Conservation (phyloP, 177 flowering plant genomes). For the Vitis hybrid region DNA sequence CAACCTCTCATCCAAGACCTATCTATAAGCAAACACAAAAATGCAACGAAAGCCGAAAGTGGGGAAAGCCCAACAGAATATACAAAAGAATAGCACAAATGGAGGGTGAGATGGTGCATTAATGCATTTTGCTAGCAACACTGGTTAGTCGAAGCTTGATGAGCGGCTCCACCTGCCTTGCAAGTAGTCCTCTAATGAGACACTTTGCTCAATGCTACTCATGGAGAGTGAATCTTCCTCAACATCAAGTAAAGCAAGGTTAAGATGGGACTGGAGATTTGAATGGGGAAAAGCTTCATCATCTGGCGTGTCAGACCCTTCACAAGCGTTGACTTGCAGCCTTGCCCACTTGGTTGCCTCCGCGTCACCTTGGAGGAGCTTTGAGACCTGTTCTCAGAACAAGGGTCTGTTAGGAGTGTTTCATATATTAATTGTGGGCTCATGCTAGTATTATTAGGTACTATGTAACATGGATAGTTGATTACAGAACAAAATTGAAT, state of each 20-base stretch:
- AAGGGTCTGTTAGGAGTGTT: no score
- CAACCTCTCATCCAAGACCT: conserved; percentile 82
- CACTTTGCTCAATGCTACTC: conserved; percentile 60
- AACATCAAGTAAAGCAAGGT: conserved; percentile 79
- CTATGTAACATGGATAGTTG: no score
- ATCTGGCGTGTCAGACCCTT: conserved; percentile 48
- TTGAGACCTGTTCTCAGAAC: conserved; percentile 53
- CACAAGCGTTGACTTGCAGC: conserved; percentile 44
- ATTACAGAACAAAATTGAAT: no score
- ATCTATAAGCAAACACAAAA: not conserved
- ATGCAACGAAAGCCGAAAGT: not conserved
- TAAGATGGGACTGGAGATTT: conserved; percentile 71
- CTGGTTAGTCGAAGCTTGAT: conserved; percentile 36
- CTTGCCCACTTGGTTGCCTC: conserved; percentile 72
- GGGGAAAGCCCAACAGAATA: conserved; percentile 5
- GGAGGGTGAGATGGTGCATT: not conserved
- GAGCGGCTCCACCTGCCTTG: conserved; percentile 75
- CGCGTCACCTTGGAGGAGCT: conserved; percentile 80
- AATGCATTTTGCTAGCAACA: not conserved
- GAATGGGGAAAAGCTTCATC: conserved; percentile 42
- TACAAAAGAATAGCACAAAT: conserved; percentile 22
- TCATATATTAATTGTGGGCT: no score
- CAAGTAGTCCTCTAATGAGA: conserved; percentile 80
- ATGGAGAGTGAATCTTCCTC: conserved; percentile 77
- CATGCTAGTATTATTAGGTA: no score